phyloP scores from a whole-genome alignment of 2,329 filamentous ascomycete genomes.

The Aspergillus ochraceoroseus region DNA sequence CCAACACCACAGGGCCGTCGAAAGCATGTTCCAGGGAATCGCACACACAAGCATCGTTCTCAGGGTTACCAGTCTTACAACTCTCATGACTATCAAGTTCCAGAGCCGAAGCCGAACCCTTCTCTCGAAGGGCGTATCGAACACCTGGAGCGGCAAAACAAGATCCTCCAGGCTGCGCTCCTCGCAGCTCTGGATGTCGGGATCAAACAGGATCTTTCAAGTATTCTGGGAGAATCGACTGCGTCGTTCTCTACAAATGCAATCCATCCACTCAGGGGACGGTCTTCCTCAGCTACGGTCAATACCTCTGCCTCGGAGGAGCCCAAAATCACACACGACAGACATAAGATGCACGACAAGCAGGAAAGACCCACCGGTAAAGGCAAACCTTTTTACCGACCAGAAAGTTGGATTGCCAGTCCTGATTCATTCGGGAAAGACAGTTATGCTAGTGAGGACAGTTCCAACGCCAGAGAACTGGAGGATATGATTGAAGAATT shows the following conservation, averaged over 20 bases:
- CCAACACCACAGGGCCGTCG: conserved; percentile 25
- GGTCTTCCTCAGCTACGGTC: conserved; percentile 20
- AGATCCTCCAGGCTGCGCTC: conserved; percentile 41
- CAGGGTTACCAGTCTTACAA: conserved; percentile 22
- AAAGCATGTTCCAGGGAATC: conserved; percentile 20
- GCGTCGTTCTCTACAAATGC: conserved; percentile 19
- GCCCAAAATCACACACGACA: conserved; percentile 1
- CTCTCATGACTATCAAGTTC: conserved; percentile 18
- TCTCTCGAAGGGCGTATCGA: conserved; percentile 38
- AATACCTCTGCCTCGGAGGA: conserved; percentile 19
- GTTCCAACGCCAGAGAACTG: conserved; percentile 26
- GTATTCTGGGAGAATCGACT: conserved; percentile 23
- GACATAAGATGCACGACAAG: conserved; percentile 1
- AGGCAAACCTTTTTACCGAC: conserved; percentile 16
- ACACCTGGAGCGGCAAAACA: conserved; percentile 42
- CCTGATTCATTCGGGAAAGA: conserved; percentile 27
- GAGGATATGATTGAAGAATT: conserved; percentile 34
- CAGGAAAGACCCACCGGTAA: no score
- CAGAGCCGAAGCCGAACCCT: conserved; percentile 18
- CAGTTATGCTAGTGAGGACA: conserved; percentile 25
- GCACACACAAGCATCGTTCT: conserved; percentile 24
- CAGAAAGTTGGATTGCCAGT: conserved; percentile 31
- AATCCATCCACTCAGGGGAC: conserved; percentile 14
- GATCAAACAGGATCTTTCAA: conserved; percentile 30
- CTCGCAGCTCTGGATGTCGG: conserved; percentile 39